Evolutionary conservation across 768 basidiomycete genomes (phyloP), one percentile per base, ranked within the genome.

Genomic region (Collybia sp.): DNA sequence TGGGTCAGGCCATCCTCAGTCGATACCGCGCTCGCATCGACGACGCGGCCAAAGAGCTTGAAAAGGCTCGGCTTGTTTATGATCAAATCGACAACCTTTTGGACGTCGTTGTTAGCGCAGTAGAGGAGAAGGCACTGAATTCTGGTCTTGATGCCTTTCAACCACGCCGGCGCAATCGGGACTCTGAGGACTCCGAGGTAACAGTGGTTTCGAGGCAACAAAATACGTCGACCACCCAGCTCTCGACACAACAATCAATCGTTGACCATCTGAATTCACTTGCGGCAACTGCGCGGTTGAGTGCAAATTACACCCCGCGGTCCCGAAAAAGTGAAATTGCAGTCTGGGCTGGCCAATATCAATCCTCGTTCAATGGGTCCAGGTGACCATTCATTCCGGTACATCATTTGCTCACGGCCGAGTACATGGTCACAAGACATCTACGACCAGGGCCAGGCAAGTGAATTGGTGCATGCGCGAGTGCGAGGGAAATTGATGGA

Each of bases 151-250:
- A 58, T 19, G 53, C 71, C 6, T 47, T 60, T 31, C 53, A 49
- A 18, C 47, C 58, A 10, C 54, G 51, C 35, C 68, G 71, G 34
- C 65, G 68, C 1, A 70, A 76, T 12, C 73, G 82, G 44, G 82
- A 77, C 40, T 86, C 85, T n/a, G 76, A 78, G 56, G 83, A 85
- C 58, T 86, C 85, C 1, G 75, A 80, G 44, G 57, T 57, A 17
- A 85, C 83, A 0, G 71, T 71, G 13, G 79, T 83, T 56, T 58
- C 43, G 37, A 45, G 50, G 16, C 52, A 38, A 15, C 43, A 42
- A 31, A 51, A 49, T 30, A 46, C 49, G 41, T 51, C 44, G 43
- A 51, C 49, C 4, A 57, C 52, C 12, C 43, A 31, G 37, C 47
- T 47, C 13, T 53, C 48, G 33, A 50, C 55, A 19, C 41, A 52